Percentiles rank a stretch among this genome's conserved stretches.
These are phyloP conservation scores for Nissolia schottii DNA, from an alignment of 306 rosid genomes.

Conservation along the genomic window DNA sequence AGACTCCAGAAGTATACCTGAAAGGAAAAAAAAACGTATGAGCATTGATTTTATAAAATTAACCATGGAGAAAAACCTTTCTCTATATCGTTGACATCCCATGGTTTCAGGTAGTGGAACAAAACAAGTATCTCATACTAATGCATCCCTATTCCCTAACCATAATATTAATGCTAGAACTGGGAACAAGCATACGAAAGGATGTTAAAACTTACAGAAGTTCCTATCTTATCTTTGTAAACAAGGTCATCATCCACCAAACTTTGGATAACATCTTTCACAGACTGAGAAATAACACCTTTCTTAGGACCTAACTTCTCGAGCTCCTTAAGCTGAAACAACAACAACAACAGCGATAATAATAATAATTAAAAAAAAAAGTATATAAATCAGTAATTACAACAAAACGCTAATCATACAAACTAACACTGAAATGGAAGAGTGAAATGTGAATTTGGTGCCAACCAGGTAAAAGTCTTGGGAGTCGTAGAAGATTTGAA, in stretches of 20 bases:
- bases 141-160: not conserved
- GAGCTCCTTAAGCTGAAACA: constrained; percentile 87
- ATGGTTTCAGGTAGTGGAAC: not conserved
- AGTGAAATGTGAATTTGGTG: not conserved
- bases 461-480: constrained; percentile 86
- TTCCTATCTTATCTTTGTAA: constrained; percentile 91
- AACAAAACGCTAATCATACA: not conserved
- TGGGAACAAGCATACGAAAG: not conserved
- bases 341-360: not conserved
- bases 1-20: constrained; percentile 98
- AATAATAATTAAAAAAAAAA: too few species aligned
- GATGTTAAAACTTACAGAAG: constrained; percentile 69
- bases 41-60: not conserved
- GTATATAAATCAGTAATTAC: not conserved
- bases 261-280: constrained; percentile 92
- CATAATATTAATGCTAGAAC: not conserved
- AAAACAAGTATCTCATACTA: not conserved
- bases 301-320: constrained; percentile 87
- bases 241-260: constrained; percentile 96
- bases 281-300: constrained; percentile 93
- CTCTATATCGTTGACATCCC: not conserved
- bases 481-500: constrained; percentile 83
- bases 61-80: not conserved
- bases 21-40: constrained; percentile 21
- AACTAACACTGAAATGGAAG: not conserved